Evolutionary conservation across 495 filamentous ascomycete species (phyloP), one percentile per base, ranked within the genome.

Genomic region (Xylaria castorea): DNA sequence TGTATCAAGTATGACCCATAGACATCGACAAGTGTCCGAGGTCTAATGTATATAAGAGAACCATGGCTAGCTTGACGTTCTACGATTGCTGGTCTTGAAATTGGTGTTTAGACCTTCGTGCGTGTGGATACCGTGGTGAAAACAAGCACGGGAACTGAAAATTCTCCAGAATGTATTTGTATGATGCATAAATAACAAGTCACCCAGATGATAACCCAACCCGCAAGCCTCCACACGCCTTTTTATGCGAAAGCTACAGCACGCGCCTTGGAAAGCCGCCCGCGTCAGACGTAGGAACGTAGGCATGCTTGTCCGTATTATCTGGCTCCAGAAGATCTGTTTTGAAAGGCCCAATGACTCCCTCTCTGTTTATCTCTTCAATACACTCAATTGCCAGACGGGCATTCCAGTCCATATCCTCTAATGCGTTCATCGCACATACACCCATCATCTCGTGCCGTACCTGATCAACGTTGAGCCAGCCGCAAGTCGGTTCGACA

Each of bases 301-400:
- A 68, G 9, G 65, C 48, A 27, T 36, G 4, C 51, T 58, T 69
- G 3, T 34, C 51, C 18, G 40, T 25, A 14, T 69, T 5, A 46
- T 69, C 30, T 6, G 66, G 50, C 36, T 84, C 93, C 42, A 86
- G 79, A 25, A 82, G 92, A 40, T 88, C 92, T 42, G 61, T 85
- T 18, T 90, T 91, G 18, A 64, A 71, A 9, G 16, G 5, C 4
- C 0, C 16, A 25, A 63, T 18, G 22, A 14, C 27, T 1, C 36
- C 30, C 1, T 63, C 18, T 12, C 11, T 22, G 0, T 2, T 1
- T 22, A 71, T 62, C 0, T 25, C 1, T 38, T 71, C 25, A 14
- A 63, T 71, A 50, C 55, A 36, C 30, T 71, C 68, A 11, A 71
- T 5, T 27, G 55, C 36, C 7, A 71, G 20, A 7, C 68, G 53